Percentiles rank a stretch among this genome's conserved stretches.
phyloP scores from a whole-genome alignment of 305 asterid genomes.

The Fraxinus paxiana region DNA sequence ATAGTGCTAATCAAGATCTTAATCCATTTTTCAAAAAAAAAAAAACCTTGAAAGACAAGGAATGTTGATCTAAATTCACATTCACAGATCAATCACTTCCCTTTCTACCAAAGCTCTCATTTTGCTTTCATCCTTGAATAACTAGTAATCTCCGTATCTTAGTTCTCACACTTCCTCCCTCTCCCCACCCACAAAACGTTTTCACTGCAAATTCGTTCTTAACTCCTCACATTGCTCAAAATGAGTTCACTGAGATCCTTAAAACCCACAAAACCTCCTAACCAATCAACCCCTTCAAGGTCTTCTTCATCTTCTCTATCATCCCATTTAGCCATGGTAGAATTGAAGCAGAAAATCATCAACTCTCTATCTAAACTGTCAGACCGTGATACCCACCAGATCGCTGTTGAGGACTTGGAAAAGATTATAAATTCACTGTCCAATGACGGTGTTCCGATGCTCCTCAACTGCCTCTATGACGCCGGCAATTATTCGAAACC shows the following conservation, averaged over 20 bases:
- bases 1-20: not conserved
- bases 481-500: slow-evolving; percentile 82
- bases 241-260: slow-evolving; percentile 46
- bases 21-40: not conserved
- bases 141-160: slow-evolving; percentile 1
- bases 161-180: slow-evolving; percentile 8
- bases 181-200: not conserved
- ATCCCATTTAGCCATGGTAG: slow-evolving; percentile 89
- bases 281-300: slow-evolving; percentile 13
- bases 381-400: slow-evolving; percentile 97
- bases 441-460: slow-evolving; percentile 80
- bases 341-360: slow-evolving; percentile 80
- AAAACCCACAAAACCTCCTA: slow-evolving; percentile 20
- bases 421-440: slow-evolving; percentile 68
- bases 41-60: not conserved
- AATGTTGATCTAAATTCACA: not conserved
- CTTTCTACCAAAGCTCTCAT: slow-evolving; percentile 32
- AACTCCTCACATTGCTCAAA: slow-evolving; percentile 17
- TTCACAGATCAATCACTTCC: slow-evolving; percentile 29
- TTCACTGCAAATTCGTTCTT: slow-evolving; percentile 10
- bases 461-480: slow-evolving; percentile 87
- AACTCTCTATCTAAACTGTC: slow-evolving; percentile 85
- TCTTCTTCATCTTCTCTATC: slow-evolving; percentile 62
- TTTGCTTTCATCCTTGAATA: slow-evolving; percentile 33
- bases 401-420: slow-evolving; percentile 92